Evolutionary conservation across 495 filamentous ascomycete genomes (phyloP).

Genomic region (Penicillium mononematosum): DNA sequence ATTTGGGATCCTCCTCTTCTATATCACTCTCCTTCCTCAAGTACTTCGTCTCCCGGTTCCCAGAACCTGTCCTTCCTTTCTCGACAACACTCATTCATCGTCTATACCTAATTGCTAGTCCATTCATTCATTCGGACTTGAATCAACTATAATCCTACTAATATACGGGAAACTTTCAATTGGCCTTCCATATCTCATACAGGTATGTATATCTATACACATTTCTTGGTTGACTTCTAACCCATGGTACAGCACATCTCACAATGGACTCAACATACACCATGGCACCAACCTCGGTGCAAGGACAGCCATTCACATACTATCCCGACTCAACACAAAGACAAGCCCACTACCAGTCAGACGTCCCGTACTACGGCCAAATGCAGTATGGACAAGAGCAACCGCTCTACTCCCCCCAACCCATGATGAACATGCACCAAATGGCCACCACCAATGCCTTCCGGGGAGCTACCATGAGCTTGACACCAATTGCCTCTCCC

Average conservation of each 20-base stretch:
- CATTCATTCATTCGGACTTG: constrained; percentile 10
- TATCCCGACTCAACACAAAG: constrained; percentile 77
- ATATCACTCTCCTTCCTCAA: constrained; percentile 12
- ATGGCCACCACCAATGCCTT: constrained; percentile 63
- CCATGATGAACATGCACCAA: constrained; percentile 72
- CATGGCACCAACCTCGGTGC: constrained; percentile 47
- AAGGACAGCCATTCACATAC: constrained; percentile 87
- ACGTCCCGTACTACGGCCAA: constrained; percentile 49
- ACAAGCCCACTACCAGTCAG: constrained; percentile 76
- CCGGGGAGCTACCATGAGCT: constrained; percentile 48
- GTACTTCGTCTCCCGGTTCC: constrained; percentile 13
- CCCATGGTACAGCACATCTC: constrained; percentile 17
- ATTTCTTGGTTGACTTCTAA: background rate
- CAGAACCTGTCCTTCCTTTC: constrained; percentile 16
- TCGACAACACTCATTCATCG: constrained; percentile 10
- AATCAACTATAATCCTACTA: constrained; percentile 10
- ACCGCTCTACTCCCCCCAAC: constrained; percentile 37
- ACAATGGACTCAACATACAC: constrained; percentile 59
- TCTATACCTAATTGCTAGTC: constrained; percentile 3
- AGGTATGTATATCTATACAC: constrained; percentile 1
- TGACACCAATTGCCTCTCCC: constrained; percentile 78
- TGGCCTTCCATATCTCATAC: constrained; percentile 1
- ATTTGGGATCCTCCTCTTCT: constrained; percentile 11
- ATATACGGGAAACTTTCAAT: constrained; percentile 9
- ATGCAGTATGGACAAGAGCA: constrained; percentile 48